These are phyloP conservation scores for Boletus albobrunnescens DNA, from an alignment of 1,284 basidiomycete species.

Conservation along the genomic window DNA sequence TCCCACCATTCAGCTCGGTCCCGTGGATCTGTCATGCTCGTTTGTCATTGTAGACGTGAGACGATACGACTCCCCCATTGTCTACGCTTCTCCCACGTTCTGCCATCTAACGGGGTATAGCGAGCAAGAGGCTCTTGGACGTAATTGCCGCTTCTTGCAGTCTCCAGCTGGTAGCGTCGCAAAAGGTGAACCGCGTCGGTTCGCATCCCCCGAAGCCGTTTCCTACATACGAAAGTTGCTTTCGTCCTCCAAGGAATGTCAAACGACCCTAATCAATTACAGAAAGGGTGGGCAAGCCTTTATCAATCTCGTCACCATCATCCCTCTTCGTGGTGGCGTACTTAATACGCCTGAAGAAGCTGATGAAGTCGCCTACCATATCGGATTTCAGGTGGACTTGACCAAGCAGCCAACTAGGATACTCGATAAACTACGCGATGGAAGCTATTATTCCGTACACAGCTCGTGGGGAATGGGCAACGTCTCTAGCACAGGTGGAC, in stretches of 20 bases:
- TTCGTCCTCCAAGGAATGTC: conserved; percentile 77
- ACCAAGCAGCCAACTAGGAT: conserved; percentile 84
- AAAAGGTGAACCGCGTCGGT: conserved; percentile 62
- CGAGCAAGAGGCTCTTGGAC: conserved; percentile 77
- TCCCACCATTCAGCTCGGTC: conserved; percentile 78
- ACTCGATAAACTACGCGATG: conserved; percentile 69
- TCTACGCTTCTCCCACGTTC: conserved; percentile 84
- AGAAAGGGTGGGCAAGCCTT: conserved; percentile 83
- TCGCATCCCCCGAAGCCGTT: conserved; percentile 70
- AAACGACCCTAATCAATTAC: conserved; percentile 86
- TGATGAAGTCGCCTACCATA: conserved; percentile 73
- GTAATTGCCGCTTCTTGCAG: conserved; percentile 87
- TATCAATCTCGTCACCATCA: conserved; percentile 81
- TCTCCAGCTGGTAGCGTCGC: conserved; percentile 65
- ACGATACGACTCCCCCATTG: conserved; percentile 77
- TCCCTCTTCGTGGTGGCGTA: conserved; percentile 72
- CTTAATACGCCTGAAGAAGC: conserved; percentile 44
- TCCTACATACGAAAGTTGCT: conserved; percentile 64
- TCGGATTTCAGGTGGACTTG: conserved; percentile 92
- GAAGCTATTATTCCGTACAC: conserved; percentile 61
- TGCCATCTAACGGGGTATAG: conserved; percentile 80
- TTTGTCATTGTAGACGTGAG: conserved; percentile 87
- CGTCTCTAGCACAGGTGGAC: background rate
- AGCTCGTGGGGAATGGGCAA: conserved; percentile 19
- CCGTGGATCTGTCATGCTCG: conserved; percentile 87